phyloP scores from a whole-genome alignment of 805 yeast species.

The Ogataea ramenticola region DNA sequence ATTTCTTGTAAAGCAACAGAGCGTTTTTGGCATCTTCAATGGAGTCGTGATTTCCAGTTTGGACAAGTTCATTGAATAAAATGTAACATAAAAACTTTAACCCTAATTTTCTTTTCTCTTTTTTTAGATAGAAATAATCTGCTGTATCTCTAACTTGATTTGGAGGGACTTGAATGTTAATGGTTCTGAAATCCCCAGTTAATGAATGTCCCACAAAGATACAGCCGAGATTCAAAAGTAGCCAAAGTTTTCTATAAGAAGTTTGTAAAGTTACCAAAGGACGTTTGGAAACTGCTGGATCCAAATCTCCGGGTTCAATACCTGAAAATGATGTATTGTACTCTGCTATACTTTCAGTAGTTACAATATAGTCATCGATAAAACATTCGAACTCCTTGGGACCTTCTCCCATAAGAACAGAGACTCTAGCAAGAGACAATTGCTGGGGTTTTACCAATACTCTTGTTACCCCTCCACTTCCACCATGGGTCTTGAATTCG shows the following conservation, averaged over 20 bases:
- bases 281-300: conserved; percentile 55
- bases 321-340: conserved; percentile 90
- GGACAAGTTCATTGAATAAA: conserved; percentile 68
- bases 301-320: conserved; percentile 87
- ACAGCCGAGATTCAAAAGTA: conserved; percentile 80
- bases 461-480: too few relatives aligned
- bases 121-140: conserved; percentile 65
- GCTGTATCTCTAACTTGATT: conserved; percentile 87
- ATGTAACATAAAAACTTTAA: conserved; percentile 82
- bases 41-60: conserved; percentile 92
- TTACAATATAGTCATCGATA: conserved; percentile 87
- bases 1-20: conserved; percentile 64
- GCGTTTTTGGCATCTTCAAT: conserved; percentile 95
- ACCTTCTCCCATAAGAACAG: conserved; percentile 75
- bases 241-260: conserved; percentile 86
- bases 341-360: conserved; percentile 65
- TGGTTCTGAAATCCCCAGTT: conserved; percentile 84
- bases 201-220: conserved; percentile 94
- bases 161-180: conserved; percentile 82
- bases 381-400: conserved; percentile 66
- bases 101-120: conserved; percentile 70
- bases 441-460: conserved; percentile 65
- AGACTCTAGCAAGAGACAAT: conserved; percentile 78
- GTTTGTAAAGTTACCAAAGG: conserved; percentile 73
- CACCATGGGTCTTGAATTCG: conserved; percentile 73